Base-by-base conservation (phyloP, 805 yeast genomes). In the Candida sonorensis region DNA sequence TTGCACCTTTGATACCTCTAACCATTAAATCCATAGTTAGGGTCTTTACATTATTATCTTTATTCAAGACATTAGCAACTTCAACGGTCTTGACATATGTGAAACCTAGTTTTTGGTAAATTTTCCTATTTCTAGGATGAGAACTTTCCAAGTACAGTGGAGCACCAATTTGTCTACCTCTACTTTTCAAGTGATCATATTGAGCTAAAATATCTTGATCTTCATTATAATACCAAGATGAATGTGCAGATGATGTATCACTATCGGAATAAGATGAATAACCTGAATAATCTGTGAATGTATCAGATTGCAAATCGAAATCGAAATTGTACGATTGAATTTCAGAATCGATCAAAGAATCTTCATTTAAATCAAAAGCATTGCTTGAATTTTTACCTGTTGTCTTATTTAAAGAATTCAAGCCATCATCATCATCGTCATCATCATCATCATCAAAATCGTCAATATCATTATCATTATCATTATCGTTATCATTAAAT, bases 31-130 rank as follows among this genome's bases (percentile, higher is more conserved):
- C 65, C 55, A 59, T 49, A 16, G 53, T 52, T 15, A 59, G 40
- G 7, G 51, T 51, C 32, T 50, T 55, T 16, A 21, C 23, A 10
- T 37, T 17, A 7, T 50, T 56, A 27, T 50, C 42, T 10, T 41
- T 43, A 37, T 55, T 50, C 12, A 36, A 26, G 10, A 59, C 53
- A 9, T 55, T 45, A 11, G 62, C 63, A 22, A 59, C 59, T 17
- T 51, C 44, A 23, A 54, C 59, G 4, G 60, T 59, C 35, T 55
- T 50, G 23, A 59, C 49, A 38, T 48, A 59, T 7, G 62, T 57
- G 41, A 72, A 75, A 13, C 78, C 80, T 44, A 73, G 56, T 48
- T 72, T 71, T 38, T 62, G 62, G 50, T 75, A 75, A 36, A 75
- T 71, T 34, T 55, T 59, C 22, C 74, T 58, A 48, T 75, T 75